A percentile compares a stretch with the other conserved stretches of the same genome.
phyloP scores from a whole-genome alignment of 2,329 filamentous ascomycete genomes.

The Hymenoscyphus scutula region DNA sequence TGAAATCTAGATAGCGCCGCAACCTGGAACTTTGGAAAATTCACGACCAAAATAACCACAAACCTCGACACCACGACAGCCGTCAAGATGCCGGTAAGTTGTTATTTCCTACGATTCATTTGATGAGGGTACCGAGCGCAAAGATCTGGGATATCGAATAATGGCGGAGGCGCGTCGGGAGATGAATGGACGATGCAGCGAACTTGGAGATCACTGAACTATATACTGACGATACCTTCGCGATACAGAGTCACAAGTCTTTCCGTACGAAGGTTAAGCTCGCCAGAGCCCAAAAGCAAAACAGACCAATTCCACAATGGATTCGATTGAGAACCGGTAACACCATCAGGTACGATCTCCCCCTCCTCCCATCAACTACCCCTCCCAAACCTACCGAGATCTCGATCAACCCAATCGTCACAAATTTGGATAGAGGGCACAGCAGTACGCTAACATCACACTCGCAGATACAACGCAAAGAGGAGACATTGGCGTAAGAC shows the following conservation, averaged over 20 bases:
- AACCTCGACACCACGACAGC: constrained; percentile 37
- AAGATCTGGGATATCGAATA: background rate
- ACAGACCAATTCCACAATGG: constrained; percentile 99
- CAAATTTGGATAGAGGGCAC: background rate
- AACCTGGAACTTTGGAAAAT: background rate
- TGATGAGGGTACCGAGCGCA: background rate
- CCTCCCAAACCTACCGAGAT: background rate
- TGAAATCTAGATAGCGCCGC: background rate
- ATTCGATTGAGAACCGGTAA: constrained; percentile 97
- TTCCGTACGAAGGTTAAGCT: constrained; percentile 99
- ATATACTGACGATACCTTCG: constrained; percentile 22
- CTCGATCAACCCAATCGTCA: background rate
- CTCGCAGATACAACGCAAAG: constrained; percentile 96
- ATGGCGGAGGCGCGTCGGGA: background rate
- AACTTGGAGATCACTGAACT: background rate
- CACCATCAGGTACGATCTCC: constrained; percentile 81
- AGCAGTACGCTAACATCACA: background rate
- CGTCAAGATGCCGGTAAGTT: constrained; percentile 55
- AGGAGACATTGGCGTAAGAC: constrained; percentile 99
- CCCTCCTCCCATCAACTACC: constrained; percentile 7
- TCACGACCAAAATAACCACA: constrained; percentile 16
- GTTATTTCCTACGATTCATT: constrained; percentile 20
- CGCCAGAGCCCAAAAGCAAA: constrained; percentile 99
- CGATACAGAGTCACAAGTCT: constrained; percentile 90
- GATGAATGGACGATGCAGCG: background rate